phyloP scores from a whole-genome alignment of 257 asterid species.

The Phtheirospermum japonicum region DNA sequence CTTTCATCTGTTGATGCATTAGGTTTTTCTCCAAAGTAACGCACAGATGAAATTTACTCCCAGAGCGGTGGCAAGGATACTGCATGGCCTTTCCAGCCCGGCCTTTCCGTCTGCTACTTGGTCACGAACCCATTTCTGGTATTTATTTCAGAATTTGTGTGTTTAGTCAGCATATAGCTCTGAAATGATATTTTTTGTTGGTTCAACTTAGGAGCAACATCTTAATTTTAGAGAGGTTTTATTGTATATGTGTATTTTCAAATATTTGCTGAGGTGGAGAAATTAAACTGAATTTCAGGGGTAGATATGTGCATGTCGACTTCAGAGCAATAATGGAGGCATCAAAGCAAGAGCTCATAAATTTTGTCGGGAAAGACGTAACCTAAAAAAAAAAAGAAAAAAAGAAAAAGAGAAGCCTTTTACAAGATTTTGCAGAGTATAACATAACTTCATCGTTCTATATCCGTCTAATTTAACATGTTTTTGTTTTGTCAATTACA shows the following conservation, averaged over 20 bases:
- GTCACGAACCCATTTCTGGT: slow-evolving; percentile 99
- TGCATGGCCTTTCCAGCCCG: slow-evolving; percentile 92
- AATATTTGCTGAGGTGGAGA: too few species aligned
- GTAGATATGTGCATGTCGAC: slow-evolving; percentile 70
- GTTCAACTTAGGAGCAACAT: too few species aligned
- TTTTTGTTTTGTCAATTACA: neutral
- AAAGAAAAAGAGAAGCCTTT: slow-evolving; percentile 8
- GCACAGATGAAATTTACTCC: slow-evolving; percentile 83
- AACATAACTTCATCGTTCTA: neutral
- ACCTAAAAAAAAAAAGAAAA: too few species aligned
- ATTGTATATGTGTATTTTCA: too few species aligned
- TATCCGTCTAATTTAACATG: neutral
- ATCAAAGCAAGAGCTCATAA: slow-evolving; percentile 72
- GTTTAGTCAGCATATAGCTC: too few species aligned
- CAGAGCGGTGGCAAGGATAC: slow-evolving; percentile 86
- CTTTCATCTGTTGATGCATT: slow-evolving; percentile 27
- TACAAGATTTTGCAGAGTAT: neutral
- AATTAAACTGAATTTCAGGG: slow-evolving; percentile 53
- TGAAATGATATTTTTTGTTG: too few species aligned
- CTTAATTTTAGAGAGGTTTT: too few species aligned
- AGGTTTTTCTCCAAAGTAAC: slow-evolving; percentile 90
- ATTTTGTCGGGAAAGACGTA: slow-evolving; percentile 45
- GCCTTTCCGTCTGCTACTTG: slow-evolving; percentile 80
- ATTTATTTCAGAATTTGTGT: too few species aligned
- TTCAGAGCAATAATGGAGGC: slow-evolving; percentile 82